phyloP scores from a whole-genome alignment of 768 basidiomycete species.

The Boletellus ananas region DNA sequence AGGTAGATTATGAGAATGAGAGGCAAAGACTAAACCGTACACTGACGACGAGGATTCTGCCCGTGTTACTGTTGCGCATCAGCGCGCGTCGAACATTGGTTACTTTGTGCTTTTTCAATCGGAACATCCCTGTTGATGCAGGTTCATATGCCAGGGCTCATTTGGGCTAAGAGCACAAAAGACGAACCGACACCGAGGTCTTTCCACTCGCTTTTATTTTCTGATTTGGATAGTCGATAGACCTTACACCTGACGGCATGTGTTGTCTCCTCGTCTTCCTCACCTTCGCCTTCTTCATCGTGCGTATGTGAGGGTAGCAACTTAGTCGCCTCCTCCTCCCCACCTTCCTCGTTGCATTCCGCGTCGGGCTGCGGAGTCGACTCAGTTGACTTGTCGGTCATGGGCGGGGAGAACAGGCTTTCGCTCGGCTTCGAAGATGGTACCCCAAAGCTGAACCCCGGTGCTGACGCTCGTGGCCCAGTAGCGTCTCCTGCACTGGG shows the following conservation, averaged over 20 bases:
- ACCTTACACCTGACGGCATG: constrained; percentile 59
- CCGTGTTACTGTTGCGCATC: constrained; percentile 68
- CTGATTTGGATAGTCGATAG: constrained; percentile 53
- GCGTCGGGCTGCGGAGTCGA: constrained; percentile 30
- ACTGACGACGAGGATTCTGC: constrained; percentile 71
- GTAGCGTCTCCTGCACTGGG: constrained; percentile 18
- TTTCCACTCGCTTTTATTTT: constrained; percentile 50
- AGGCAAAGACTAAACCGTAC: not conserved
- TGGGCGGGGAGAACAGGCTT: constrained; percentile 25
- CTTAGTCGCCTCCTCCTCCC: constrained; percentile 29
- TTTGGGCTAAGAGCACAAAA: not conserved
- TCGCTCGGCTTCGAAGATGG: constrained; percentile 21
- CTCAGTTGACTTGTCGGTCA: constrained; percentile 26
- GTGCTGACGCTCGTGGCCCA: constrained; percentile 7
- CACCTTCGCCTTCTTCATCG: constrained; percentile 74
- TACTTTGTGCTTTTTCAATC: constrained; percentile 72
- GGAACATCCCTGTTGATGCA: constrained; percentile 50
- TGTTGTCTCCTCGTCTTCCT: constrained; percentile 72
- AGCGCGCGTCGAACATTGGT: constrained; percentile 56
- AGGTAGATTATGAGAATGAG: constrained; percentile 7
- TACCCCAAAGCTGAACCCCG: constrained; percentile 25
- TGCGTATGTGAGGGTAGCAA: constrained; percentile 35
- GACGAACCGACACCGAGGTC: constrained; percentile 65
- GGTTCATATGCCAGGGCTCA: not conserved
- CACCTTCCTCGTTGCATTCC: constrained; percentile 23